A percentile compares a stretch with the other conserved stretches of the same genome.
Evolutionary conservation across 768 basidiomycete species (phyloP).

Genomic region (Hysterangium stoloniferum): DNA sequence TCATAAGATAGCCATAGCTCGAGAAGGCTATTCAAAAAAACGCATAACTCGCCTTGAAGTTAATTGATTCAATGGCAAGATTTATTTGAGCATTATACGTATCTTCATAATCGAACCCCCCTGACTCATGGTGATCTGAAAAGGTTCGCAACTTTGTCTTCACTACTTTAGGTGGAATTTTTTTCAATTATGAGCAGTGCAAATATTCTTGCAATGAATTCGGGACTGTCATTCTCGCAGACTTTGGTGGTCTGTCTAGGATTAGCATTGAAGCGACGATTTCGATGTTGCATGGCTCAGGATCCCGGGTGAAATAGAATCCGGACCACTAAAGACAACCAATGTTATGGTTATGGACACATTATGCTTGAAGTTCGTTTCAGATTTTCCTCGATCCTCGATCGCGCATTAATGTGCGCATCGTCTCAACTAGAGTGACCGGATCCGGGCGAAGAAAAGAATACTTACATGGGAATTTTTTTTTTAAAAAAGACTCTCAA

Average conservation of each 20-base stretch:
- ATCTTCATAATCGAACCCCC: conserved; percentile 47
- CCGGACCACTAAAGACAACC: conserved; percentile 38
- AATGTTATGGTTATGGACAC: conserved; percentile 49
- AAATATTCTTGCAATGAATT: conserved; percentile 48
- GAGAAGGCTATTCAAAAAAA: conserved; percentile 79
- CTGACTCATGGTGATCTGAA: conserved; percentile 58
- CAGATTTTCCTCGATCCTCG: too few relatives aligned
- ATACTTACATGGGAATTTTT: too few relatives aligned
- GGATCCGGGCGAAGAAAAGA: too few relatives aligned
- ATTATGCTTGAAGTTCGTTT: conserved; percentile 47
- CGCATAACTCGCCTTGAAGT: conserved; percentile 52
- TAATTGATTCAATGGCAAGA: background rate
- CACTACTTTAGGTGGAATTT: background rate
- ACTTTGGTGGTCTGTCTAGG: conserved; percentile 55
- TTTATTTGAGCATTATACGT: conserved; percentile 19
- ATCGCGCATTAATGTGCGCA: too few relatives aligned
- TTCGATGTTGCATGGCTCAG: conserved; percentile 21
- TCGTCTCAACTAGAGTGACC: too few relatives aligned
- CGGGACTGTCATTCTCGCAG: conserved; percentile 48
- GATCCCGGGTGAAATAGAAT: conserved; percentile 40
- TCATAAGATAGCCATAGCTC: conserved; percentile 74
- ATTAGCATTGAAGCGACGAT: conserved; percentile 43
- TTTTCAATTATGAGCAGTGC: conserved; percentile 28
- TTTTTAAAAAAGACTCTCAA: too few relatives aligned
- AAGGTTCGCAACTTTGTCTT: conserved; percentile 34